Percentiles rank a stretch among this genome's conserved stretches.
phyloP scores from a whole-genome alignment of 2,329 filamentous ascomycete species.

The Cladophialophora yegresii region DNA sequence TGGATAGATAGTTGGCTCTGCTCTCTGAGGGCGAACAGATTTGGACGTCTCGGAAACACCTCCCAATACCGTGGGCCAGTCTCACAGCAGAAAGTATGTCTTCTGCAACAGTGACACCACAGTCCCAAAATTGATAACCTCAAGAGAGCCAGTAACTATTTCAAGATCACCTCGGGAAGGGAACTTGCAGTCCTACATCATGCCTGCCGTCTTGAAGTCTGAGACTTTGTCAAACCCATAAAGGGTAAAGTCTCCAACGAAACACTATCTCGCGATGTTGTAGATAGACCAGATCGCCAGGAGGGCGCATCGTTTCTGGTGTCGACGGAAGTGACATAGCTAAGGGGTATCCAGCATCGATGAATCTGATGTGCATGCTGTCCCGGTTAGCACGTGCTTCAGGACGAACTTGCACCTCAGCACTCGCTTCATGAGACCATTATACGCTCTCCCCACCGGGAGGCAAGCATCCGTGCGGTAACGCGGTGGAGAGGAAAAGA shows the following conservation, averaged over 20 bases:
- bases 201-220: constrained; percentile 5
- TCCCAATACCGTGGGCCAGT: constrained; percentile 27
- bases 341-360: not conserved
- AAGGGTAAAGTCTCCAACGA: not conserved
- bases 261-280: constrained; percentile 6
- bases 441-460: not conserved
- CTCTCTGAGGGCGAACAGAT: not conserved
- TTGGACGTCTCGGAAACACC: constrained; percentile 7
- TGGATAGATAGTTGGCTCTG: constrained; percentile 1
- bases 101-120: constrained; percentile 13
- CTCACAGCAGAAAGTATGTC: constrained; percentile 13
- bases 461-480: not conserved
- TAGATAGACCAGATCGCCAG: not conserved
- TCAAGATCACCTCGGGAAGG: constrained; percentile 20
- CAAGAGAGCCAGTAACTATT: constrained; percentile 16
- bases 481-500: not conserved
- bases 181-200: constrained; percentile 18
- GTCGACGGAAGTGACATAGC: not conserved
- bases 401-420: not conserved
- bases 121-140: not conserved
- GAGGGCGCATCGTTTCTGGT: not conserved
- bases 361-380: not conserved
- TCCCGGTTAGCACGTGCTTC: not conserved
- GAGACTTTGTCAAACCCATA: constrained; percentile 14
- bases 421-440: not conserved